Evolutionary conservation across 2,329 filamentous ascomycete genomes (phyloP).

Genomic region (Sphaerulina musiva): DNA sequence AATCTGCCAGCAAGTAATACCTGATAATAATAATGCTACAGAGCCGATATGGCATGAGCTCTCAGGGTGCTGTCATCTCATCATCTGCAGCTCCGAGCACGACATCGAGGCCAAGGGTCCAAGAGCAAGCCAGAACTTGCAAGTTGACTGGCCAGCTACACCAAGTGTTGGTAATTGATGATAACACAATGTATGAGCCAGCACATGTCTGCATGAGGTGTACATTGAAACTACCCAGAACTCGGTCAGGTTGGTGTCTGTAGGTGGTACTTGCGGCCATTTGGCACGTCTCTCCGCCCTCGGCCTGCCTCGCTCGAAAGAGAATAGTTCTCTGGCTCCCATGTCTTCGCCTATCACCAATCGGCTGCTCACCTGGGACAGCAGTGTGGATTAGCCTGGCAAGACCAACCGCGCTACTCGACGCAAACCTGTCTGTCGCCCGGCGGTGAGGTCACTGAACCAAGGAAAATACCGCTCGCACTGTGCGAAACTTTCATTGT

Average conservation of each 20-base stretch:
- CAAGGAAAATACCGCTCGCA: neutral
- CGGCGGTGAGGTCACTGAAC: neutral
- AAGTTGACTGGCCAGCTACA: neutral
- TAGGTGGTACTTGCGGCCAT: neutral
- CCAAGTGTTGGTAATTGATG: neutral
- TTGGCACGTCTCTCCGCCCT: neutral
- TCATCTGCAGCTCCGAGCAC: conserved; percentile 12
- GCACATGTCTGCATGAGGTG: too few relatives aligned
- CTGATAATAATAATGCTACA: too few relatives aligned
- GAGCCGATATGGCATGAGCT: too few relatives aligned
- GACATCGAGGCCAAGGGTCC: conserved; percentile 7
- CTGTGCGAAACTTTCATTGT: neutral
- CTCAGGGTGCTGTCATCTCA: conserved; percentile 9
- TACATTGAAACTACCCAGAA: too few relatives aligned
- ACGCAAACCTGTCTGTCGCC: neutral
- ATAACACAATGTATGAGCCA: neutral
- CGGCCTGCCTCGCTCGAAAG: neutral
- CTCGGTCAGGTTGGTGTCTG: too few relatives aligned
- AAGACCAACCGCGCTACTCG: neutral
- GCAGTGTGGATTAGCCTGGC: neutral
- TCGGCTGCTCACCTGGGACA: neutral
- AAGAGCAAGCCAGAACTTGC: neutral
- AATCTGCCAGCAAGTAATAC: too few relatives aligned
- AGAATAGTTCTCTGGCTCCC: neutral
- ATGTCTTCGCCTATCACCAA: neutral